These are phyloP conservation scores for Phytophthora pseudosyringae DNA, from an alignment of 352 stramenopile species.

Conservation along the genomic window DNA sequence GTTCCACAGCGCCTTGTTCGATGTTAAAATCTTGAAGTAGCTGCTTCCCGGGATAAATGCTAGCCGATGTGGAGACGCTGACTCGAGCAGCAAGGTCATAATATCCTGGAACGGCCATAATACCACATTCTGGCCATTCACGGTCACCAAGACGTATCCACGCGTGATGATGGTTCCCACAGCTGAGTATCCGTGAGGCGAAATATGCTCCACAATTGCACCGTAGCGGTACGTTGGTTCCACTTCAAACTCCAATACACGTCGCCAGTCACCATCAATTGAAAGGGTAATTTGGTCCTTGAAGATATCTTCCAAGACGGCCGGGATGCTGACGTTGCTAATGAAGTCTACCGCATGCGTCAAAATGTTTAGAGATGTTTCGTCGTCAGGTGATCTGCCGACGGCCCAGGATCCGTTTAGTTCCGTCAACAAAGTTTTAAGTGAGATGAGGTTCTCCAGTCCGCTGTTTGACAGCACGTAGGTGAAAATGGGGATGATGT, in stretches of 20 bases:
- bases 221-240: slow-evolving; percentile 88
- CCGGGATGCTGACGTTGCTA: slow-evolving; percentile 85
- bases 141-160: slow-evolving; percentile 81
- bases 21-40: slow-evolving; percentile 90
- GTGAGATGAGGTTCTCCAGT: slow-evolving; percentile 83
- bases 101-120: slow-evolving; percentile 86
- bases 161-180: slow-evolving; percentile 79
- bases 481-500: slow-evolving; percentile 91
- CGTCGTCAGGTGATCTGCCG: slow-evolving; percentile 64
- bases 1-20: slow-evolving; percentile 90
- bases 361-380: slow-evolving; percentile 73
- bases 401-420: slow-evolving; percentile 77
- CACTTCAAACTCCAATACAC: slow-evolving; percentile 81
- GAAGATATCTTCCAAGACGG: slow-evolving; percentile 90
- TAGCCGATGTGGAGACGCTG: slow-evolving; percentile 72
- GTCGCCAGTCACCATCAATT: slow-evolving; percentile 86
- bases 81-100: slow-evolving; percentile 64
- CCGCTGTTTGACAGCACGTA: slow-evolving; percentile 90
- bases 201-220: slow-evolving; percentile 81
- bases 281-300: slow-evolving; percentile 90
- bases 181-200: slow-evolving; percentile 69
- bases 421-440: slow-evolving; percentile 78
- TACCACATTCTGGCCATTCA: slow-evolving; percentile 89
- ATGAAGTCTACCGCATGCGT: slow-evolving; percentile 88
- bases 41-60: slow-evolving; percentile 85